Percentiles rank a stretch among this genome's conserved stretches.
Evolutionary conservation across 1,139 yeast species (phyloP).

Genomic region (Sugiyamaella grinbergsii): DNA sequence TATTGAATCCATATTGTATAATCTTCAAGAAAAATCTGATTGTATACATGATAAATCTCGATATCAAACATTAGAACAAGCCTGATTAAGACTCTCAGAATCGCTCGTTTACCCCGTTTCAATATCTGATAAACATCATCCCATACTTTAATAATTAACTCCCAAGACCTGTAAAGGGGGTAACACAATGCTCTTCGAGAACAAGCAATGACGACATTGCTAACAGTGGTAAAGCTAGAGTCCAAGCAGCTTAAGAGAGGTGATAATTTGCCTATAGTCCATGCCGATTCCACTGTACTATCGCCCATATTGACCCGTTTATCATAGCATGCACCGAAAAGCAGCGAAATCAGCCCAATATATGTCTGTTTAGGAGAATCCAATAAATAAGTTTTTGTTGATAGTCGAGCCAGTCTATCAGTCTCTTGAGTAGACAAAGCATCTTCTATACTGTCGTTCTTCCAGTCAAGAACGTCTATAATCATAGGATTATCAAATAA

Average conservation of each 20-base stretch:
- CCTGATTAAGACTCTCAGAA: slow-evolving; percentile 60
- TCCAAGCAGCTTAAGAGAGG: slow-evolving; percentile 81
- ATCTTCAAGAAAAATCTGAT: slow-evolving; percentile 78
- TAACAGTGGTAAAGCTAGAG: slow-evolving; percentile 51
- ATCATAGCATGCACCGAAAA: slow-evolving; percentile 78
- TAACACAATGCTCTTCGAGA: slow-evolving; percentile 72
- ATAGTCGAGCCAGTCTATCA: slow-evolving; percentile 61
- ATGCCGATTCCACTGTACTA: slow-evolving; percentile 81
- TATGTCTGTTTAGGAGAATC: slow-evolving; percentile 56
- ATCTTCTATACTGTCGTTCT: slow-evolving; percentile 46
- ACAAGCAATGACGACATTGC: slow-evolving; percentile 59
- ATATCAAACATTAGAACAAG: slow-evolving; percentile 74
- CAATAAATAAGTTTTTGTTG: slow-evolving; percentile 59
- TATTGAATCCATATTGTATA: slow-evolving; percentile 77
- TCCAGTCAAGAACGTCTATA: slow-evolving; percentile 56
- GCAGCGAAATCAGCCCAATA: slow-evolving; percentile 60
- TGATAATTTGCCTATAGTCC: slow-evolving; percentile 85
- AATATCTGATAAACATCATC: slow-evolving; percentile 68
- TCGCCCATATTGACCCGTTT: slow-evolving; percentile 75
- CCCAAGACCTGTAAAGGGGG: slow-evolving; percentile 77
- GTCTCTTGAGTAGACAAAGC: slow-evolving; percentile 42
- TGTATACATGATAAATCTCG: slow-evolving; percentile 87
- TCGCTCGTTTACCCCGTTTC: slow-evolving; percentile 66
- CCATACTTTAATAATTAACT: slow-evolving; percentile 65
- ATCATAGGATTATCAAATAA: slow-evolving; percentile 58